These are phyloP conservation scores for Chaetothyriales sp. DNA, from an alignment of 2,329 filamentous ascomycete species.

Conservation along the genomic window DNA sequence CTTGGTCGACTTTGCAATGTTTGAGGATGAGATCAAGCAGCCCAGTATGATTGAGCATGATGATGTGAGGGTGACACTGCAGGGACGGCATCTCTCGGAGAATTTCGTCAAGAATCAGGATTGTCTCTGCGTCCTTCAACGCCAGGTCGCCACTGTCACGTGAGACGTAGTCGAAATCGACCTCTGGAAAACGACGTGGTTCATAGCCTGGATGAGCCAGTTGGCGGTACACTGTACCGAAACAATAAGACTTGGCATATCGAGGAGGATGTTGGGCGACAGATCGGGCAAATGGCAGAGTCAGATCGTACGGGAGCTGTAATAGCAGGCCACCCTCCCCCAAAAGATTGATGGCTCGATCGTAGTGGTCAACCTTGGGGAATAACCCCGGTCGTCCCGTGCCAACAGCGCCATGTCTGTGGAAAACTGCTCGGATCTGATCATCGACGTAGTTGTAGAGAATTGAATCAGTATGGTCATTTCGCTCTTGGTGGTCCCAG, in stretches of 20 bases:
- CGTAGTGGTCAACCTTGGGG: conserved; percentile 59
- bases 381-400: conserved; percentile 61
- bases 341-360: conserved; percentile 66
- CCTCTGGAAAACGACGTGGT: conserved; percentile 70
- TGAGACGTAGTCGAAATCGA: conserved; percentile 93
- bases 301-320: conserved; percentile 88
- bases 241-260: conserved; percentile 67
- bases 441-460: conserved; percentile 62
- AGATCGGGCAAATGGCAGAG: conserved; percentile 71
- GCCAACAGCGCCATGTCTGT: conserved; percentile 79
- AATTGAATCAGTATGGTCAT: conserved; percentile 42
- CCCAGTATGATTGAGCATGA: conserved; percentile 79
- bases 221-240: conserved; percentile 60
- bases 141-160: conserved; percentile 66
- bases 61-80: conserved; percentile 61
- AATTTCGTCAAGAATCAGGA: conserved; percentile 91
- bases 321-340: conserved; percentile 64
- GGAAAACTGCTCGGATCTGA: conserved; percentile 63
- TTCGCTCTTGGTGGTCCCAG: conserved; percentile 11
- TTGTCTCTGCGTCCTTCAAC: conserved; percentile 79
- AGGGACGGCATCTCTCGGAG: conserved; percentile 66
- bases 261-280: conserved; percentile 54
- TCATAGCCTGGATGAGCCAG: conserved; percentile 67
- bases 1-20: conserved; percentile 62
- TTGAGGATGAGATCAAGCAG: conserved; percentile 81